Evolutionary conservation across 2,329 filamentous ascomycete genomes (phyloP), one percentile per base, ranked within the genome.

Genomic region (Venturiaceae sp.): DNA sequence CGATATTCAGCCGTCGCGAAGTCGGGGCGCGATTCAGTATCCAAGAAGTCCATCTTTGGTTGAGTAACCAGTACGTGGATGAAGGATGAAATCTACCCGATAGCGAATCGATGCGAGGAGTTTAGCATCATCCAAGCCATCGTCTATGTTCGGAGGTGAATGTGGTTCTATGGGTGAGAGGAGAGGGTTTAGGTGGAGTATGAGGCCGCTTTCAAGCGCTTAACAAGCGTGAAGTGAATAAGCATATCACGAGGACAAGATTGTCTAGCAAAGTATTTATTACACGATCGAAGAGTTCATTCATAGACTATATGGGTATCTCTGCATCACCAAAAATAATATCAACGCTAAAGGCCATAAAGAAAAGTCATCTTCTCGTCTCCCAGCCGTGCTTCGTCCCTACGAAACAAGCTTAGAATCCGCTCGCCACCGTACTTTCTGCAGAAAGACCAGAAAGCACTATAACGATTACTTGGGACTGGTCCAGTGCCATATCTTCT

Each of bases 361-460:
- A 71, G 63, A 64, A 76, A 78, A 0, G 75, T 78, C 53, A 77
- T 62, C 65, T 69, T 76, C 65, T 77, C 75, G 56, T 78, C 75
- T 4, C 75, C 76, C 30, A 71, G 66, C 7, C 70, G 67, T 21
- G 69, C 65, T 11, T 63, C 63, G 1, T 65, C 67, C n/a, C 72
- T 72, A 50, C 67, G 60, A 1, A 72, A 70, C 1, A 73, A 58
- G 66, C 69, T 68, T 8, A 61, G 13, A 14, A 52, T 16, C 1
- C 57, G 14, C 44, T 46, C n/a, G 60, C 61, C n/a, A 64, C 54
- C 52, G 66, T 61, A 62, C 9, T 63, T 39, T 36, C 64, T n/a
- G 58, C 65, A 62, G 64, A 72, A 67, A 11, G 64, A 61, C 53
- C 66, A 61, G 65, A 69, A 36, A 63, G 73, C 62, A 23, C 68